Base-by-base conservation (phyloP, 139 green algal genomes). In the Asterochloris erici region DNA sequence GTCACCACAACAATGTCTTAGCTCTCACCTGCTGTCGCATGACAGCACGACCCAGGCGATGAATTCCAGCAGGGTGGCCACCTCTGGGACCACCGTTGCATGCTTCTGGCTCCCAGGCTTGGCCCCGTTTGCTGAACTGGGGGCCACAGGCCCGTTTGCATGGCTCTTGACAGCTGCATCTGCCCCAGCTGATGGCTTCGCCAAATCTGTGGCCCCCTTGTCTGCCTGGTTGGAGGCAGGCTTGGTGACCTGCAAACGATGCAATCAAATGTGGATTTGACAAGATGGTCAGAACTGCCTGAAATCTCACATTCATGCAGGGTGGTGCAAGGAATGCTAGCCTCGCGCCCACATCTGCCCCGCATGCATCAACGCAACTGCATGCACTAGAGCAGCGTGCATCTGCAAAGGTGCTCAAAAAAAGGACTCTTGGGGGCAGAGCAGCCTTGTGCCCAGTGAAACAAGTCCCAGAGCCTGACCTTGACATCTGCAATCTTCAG, bases 401-500 rank as follows among this genome's bases (percentile, higher is more conserved):
- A 54, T 54, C 38, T 54, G 38, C 38, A 54, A 54, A 54, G 38
- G 6, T 6, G 38, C 38, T 6, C 38, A 54, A 6, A 6, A n/a
- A 54, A 54, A 54, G 38, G 4, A 54, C 38, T 54, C 38, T 54
- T 54, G 38, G 6, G 38, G 38, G 38, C 38, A 6, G 38, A 54
- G 38, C 38, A 54, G 38, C 38, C 38, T 54, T 54, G 2, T 54
- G 38, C 38, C 38, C 6, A 54, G 4, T 27, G 68, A 4, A 73
- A 73, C 9, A 9, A 27, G 6, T 9, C 21, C 68, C 68, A 73
- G 21, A 23, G 68, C 21, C 68, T 73, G 69, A 82, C 90, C 86
- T 92, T 92, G 28, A 95, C 78, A 66, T 95, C 92, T 9, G 86
- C 83, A 29, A 95, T 83, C 84, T 92, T 92, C 27, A 93, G 84